Evolutionary conservation across 148 eudicot genomes (phyloP).

Genomic region (Pharnaceum exiguum): DNA sequence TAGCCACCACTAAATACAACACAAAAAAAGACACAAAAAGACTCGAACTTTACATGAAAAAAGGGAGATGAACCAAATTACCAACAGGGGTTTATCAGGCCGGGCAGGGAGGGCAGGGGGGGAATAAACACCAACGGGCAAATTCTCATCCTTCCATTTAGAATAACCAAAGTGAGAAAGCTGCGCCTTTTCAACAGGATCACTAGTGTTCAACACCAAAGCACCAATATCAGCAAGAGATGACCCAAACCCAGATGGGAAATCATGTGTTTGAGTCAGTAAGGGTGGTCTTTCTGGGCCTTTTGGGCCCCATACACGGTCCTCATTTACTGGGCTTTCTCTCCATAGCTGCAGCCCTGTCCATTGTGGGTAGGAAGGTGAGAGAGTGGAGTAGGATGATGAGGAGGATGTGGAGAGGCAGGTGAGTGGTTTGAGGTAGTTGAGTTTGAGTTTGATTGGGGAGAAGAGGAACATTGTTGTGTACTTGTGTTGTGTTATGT

Average conservation of each 20-base stretch:
- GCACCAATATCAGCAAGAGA: slow-evolving; percentile 73
- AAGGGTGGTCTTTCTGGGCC: slow-evolving; percentile 47
- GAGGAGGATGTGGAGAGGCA: slow-evolving; percentile 4
- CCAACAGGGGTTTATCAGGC: slow-evolving; percentile 66
- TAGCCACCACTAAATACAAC: neutral
- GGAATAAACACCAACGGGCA: slow-evolving; percentile 53
- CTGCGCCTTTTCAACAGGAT: slow-evolving; percentile 60
- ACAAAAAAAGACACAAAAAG: neutral
- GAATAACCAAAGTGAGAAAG: slow-evolving; percentile 75
- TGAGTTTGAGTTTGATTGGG: slow-evolving; percentile 13
- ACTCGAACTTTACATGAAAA: neutral
- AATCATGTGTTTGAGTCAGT: slow-evolving; percentile 6
- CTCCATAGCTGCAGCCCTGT: slow-evolving; percentile 77
- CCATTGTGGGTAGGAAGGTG: slow-evolving; percentile 42
- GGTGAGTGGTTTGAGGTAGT: slow-evolving; percentile 14
- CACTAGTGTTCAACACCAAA: slow-evolving; percentile 63
- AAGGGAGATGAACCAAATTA: too few species aligned
- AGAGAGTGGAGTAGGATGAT: slow-evolving; percentile 14
- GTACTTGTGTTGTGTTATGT: too few species aligned
- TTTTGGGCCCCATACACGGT: slow-evolving; percentile 68
- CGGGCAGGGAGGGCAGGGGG: slow-evolving; percentile 69
- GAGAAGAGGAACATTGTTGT: slow-evolving; percentile 15
- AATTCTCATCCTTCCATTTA: slow-evolving; percentile 34
- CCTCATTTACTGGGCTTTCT: slow-evolving; percentile 37
- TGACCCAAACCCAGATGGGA: slow-evolving; percentile 24